These are phyloP conservation scores for Tetragonia tetragonoides DNA, from an alignment of 148 eudicot genomes.

Conservation along the genomic window DNA sequence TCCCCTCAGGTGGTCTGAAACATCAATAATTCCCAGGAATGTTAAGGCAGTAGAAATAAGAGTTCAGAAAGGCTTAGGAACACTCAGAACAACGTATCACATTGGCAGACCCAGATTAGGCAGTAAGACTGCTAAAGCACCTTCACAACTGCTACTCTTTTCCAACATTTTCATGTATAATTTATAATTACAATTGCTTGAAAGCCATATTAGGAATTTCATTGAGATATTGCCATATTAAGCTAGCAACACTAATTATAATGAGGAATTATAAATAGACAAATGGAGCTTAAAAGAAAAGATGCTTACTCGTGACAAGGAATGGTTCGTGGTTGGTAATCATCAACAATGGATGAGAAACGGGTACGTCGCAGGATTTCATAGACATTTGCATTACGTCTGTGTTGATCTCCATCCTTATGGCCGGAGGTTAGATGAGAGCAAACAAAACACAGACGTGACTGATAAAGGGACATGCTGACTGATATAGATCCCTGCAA, in stretches of 20 bases:
- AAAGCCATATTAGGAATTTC: not conserved
- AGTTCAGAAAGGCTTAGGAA: not conserved
- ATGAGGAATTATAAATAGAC: not conserved
- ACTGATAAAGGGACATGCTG: constrained; percentile 81
- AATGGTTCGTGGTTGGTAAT: constrained; percentile 63
- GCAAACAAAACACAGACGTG: constrained; percentile 86
- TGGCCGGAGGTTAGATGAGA: constrained; percentile 86
- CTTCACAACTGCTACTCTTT: not conserved
- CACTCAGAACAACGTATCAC: not conserved
- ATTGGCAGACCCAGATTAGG: not conserved
- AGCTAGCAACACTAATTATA: not conserved
- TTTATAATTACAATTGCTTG: not conserved
- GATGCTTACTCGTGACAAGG: constrained; percentile 87
- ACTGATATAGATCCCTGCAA: constrained; percentile 88
- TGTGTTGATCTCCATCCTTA: constrained; percentile 70
- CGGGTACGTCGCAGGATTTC: constrained; percentile 78
- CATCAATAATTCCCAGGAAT: not conserved
- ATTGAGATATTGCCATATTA: not conserved
- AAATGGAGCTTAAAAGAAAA: constrained; percentile 21
- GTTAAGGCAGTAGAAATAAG: not conserved
- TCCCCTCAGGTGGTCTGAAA: not conserved
- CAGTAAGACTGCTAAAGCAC: not conserved
- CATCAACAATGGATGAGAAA: constrained; percentile 57
- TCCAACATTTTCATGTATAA: not conserved
- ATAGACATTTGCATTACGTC: constrained; percentile 74